phyloP scores from a whole-genome alignment of 2,329 filamentous ascomycete genomes.

The Mollisia scopiformis region DNA sequence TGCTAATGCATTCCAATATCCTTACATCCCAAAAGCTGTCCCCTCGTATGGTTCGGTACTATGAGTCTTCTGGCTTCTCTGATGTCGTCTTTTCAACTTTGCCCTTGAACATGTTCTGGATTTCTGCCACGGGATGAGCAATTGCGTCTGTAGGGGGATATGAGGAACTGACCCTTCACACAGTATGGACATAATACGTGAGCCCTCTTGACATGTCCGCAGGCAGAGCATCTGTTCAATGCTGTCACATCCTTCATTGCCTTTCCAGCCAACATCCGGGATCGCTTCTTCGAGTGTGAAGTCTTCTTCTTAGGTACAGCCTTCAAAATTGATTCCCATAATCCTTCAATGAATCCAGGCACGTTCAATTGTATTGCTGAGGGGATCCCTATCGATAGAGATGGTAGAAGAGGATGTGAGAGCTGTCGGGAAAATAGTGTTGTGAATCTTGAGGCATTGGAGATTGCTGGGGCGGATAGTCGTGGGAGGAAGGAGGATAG shows the following conservation, averaged over 20 bases:
- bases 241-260: conserved; percentile 87
- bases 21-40: neutral
- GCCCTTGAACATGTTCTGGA: conserved; percentile 33
- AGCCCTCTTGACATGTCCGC: conserved; percentile 84
- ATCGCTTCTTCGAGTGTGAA: conserved; percentile 92
- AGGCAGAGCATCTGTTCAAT: conserved; percentile 87
- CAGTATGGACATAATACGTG: conserved; percentile 90
- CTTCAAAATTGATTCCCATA: conserved; percentile 91
- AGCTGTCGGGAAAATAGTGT: conserved; percentile 49
- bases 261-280: conserved; percentile 94
- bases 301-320: conserved; percentile 99
- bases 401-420: conserved; percentile 52
- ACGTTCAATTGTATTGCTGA: conserved; percentile 61
- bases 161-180: conserved; percentile 68
- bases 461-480: conserved; percentile 47
- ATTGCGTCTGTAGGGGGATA: neutral
- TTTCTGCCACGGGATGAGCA: conserved; percentile 31
- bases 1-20: conserved; percentile 26
- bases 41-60: neutral
- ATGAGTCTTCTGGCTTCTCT: conserved; percentile 19
- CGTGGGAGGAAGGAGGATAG: conserved; percentile 58
- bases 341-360: conserved; percentile 72
- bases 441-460: conserved; percentile 46
- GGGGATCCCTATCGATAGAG: conserved; percentile 61
- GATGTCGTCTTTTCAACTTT: conserved; percentile 10